Evolutionary conservation across 345 rosid species (phyloP).

Genomic region (Microthlaspi erraticum): DNA sequence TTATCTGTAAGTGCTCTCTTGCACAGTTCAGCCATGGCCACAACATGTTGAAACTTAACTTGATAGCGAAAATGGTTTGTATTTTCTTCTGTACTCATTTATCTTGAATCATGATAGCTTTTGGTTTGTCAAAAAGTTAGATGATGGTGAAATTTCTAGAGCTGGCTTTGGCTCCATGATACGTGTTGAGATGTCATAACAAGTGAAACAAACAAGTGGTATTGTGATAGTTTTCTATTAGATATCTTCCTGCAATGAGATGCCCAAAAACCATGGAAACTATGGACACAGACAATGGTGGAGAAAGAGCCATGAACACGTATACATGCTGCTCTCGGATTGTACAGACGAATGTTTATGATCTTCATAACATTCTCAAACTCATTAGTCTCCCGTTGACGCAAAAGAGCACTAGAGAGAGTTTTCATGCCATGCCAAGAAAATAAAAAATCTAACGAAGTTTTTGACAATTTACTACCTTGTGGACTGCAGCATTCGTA

Average conservation of each 20-base stretch:
- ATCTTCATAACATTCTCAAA: constrained; percentile 59
- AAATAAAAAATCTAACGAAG: not conserved
- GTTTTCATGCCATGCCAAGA: constrained; percentile 6
- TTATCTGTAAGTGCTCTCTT: constrained; percentile 50
- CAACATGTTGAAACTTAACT: not conserved
- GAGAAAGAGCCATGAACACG: no score
- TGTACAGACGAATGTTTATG: constrained; percentile 70
- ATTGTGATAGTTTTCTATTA: no score
- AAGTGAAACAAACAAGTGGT: no score
- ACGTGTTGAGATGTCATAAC: not conserved
- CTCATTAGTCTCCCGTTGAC: constrained; percentile 40
- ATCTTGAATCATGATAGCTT: constrained; percentile 13
- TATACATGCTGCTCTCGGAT: constrained; percentile 77
- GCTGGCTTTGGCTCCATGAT: constrained; percentile 4
- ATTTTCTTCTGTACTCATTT: constrained; percentile 1
- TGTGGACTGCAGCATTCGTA: no score
- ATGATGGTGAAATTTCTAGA: constrained; percentile 6
- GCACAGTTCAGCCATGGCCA: constrained; percentile 21
- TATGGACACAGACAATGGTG: no score
- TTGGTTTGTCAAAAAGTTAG: constrained; percentile 21
- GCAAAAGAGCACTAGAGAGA: constrained; percentile 51
- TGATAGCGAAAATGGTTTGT: constrained; percentile 16
- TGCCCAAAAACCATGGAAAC: no score
- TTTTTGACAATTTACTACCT: no score
- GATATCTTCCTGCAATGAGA: no score